Base-by-base conservation (phyloP, 2,329 filamentous ascomycete genomes). In the Pseudocercospora crystallina region DNA sequence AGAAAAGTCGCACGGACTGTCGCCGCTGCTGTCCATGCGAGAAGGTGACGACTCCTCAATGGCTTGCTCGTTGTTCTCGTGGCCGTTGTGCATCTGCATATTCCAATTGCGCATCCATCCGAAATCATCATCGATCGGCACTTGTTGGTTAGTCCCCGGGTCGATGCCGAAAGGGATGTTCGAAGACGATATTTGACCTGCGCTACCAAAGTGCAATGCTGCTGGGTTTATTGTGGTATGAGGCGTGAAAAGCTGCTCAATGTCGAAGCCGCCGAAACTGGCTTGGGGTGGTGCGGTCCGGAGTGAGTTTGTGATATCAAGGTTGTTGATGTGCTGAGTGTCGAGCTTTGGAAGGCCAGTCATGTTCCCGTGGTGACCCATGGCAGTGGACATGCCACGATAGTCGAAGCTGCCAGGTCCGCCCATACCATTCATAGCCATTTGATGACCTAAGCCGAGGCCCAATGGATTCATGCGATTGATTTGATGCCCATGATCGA, bases 21-120 rank as follows among this genome's bases (percentile, higher is more conserved):
- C 89, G 37, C 89, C 95, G 73, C 92, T 97, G 74, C 92, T 97
- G 20, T 26, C 20, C 69, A 97, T 92, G 40, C 90, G 90, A 8
- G 94, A 97, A 12, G 94, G 94, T 11, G 94, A 97, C 9, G 94
- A 97, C 52, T 88, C 90, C 63, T 96, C 92, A 47, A 96, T 82
- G 26, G 89, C 90, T 59, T 85, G 86, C 61, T 96, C 90, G 7
- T 26, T 26, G 63, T 86, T 87, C 49, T 80, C 82, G 61, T 62
- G 47, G 79, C 60, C 60, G 66, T 69, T 54, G 65, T 63, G 80
- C 77, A 92, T 82, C 39, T 87, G 83, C 63, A 86, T 83, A 57
- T 94, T 89, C 67, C 95, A 88, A 15, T 87, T 87, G 52, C 85
- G 85, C 72, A 84, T 82, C 90, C 90, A 97, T 62, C 90, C 87